Conservation (phyloP, 2,329 filamentous ascomycete genomes). For the Pyricularia pennisetigena region DNA sequence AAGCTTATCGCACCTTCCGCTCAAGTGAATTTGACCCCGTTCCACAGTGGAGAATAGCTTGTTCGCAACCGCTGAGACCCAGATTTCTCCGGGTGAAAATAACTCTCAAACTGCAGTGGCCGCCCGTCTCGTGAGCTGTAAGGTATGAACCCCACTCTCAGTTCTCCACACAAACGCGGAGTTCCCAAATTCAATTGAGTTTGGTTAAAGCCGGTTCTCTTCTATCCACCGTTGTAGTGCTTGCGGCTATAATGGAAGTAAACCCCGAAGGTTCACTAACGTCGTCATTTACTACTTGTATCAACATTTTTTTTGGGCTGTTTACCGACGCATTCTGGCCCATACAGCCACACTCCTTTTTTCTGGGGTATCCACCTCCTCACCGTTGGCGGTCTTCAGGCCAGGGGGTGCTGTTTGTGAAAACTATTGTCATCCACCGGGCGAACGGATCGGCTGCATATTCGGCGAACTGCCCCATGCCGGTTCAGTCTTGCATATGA, state of each 20-base stretch:
- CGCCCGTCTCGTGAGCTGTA: neutral
- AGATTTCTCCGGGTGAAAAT: neutral
- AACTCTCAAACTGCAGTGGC: neutral
- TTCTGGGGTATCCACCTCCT: neutral
- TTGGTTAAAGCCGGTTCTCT: too few species aligned
- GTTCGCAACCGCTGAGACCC: neutral
- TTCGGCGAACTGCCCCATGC: neutral
- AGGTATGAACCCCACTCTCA: neutral
- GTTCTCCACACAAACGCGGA: neutral
- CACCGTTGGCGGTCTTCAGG: neutral
- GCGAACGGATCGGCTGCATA: neutral
- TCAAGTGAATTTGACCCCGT: neutral
- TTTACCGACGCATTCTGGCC: neutral
- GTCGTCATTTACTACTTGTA: neutral
- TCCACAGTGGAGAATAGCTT: neutral
- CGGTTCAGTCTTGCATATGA: neutral
- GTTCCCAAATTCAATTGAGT: neutral
- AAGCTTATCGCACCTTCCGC: neutral
- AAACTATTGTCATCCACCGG: neutral
- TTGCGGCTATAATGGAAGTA: neutral
- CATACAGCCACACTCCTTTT: neutral
- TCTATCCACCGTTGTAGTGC: neutral
- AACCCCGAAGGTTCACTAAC: neutral
- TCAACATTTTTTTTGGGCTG: neutral
- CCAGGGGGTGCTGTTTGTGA: too few species aligned